Evolutionary conservation across 768 basidiomycete genomes (phyloP).

Genomic region (Boletus subcaerulescens): DNA sequence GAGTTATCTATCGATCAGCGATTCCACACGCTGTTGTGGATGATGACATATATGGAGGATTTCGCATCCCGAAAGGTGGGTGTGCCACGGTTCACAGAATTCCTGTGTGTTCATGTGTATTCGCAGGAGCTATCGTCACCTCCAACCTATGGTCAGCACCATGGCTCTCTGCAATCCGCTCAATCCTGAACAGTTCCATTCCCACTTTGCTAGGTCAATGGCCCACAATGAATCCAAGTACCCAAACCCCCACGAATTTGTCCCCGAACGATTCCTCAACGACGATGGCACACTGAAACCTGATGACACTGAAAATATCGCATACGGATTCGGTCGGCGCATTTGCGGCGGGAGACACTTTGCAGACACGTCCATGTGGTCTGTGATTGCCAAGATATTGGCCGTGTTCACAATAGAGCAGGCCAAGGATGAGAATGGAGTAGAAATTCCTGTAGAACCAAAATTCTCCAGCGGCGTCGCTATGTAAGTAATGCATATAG

Average conservation of each 20-base stretch:
- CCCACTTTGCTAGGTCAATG: constrained; percentile 20
- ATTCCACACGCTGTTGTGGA: constrained; percentile 33
- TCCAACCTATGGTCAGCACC: constrained; percentile 19
- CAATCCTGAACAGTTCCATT: background rate
- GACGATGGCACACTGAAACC: constrained; percentile 17
- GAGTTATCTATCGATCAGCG: constrained; percentile 7
- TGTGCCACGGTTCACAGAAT: background rate
- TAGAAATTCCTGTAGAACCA: constrained; percentile 18
- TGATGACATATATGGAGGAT: constrained; percentile 45
- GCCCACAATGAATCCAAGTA: constrained; percentile 31
- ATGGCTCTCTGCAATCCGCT: background rate
- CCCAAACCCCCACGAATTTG: constrained; percentile 36
- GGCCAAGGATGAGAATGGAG: constrained; percentile 17
- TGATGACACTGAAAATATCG: constrained; percentile 8
- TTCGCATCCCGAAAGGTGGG: constrained; percentile 46
- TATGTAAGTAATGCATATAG: constrained; percentile 8
- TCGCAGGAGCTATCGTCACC: constrained; percentile 15
- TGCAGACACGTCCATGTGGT: constrained; percentile 25
- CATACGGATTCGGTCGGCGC: constrained; percentile 30
- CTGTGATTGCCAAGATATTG: constrained; percentile 17
- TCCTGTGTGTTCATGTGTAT: background rate
- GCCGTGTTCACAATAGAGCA: constrained; percentile 16
- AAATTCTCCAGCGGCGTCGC: constrained; percentile 1
- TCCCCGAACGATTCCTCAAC: constrained; percentile 41
- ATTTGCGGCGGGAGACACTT: constrained; percentile 30